Percentiles rank a stretch among this genome's conserved stretches.
These are phyloP conservation scores for Rostrohypoxylon terebratum DNA, from an alignment of 495 filamentous ascomycete genomes.

Conservation along the genomic window DNA sequence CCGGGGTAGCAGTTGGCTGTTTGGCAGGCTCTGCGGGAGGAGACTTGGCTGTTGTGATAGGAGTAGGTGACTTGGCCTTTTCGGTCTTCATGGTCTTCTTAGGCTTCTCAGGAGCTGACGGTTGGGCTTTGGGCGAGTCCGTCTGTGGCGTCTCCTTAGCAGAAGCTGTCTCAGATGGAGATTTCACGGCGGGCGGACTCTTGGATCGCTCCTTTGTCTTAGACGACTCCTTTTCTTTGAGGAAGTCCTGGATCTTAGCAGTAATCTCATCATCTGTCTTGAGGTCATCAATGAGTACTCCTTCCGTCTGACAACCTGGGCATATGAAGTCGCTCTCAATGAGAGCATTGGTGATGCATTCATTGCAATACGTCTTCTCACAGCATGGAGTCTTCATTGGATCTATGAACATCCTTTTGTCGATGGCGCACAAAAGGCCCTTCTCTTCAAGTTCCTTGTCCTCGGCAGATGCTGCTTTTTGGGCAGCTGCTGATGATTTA, in stretches of 20 bases:
- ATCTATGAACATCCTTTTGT: constrained; percentile 96
- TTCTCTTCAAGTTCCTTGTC: constrained; percentile 83
- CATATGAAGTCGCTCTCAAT: constrained; percentile 98
- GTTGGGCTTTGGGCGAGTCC: constrained; percentile 33
- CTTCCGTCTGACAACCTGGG: constrained; percentile 88
- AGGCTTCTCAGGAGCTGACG: constrained; percentile 37
- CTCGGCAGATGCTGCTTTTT: constrained; percentile 73
- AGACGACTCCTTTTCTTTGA: constrained; percentile 75
- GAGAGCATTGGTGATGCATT: constrained; percentile 97
- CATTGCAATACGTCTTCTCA: constrained; percentile 96
- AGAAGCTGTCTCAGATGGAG: constrained; percentile 42
- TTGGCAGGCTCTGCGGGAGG: constrained; percentile 36
- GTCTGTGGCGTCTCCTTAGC: constrained; percentile 37
- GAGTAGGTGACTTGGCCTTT: constrained; percentile 56
- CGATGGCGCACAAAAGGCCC: constrained; percentile 92
- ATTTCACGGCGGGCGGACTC: constrained; percentile 52
- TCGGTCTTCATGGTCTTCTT: too few species aligned
- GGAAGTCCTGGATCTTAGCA: constrained; percentile 81
- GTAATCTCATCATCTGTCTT: constrained; percentile 79
- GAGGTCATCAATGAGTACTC: constrained; percentile 92
- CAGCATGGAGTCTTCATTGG: constrained; percentile 99
- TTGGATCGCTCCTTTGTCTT: constrained; percentile 61
- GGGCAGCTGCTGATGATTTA: constrained; percentile 83
- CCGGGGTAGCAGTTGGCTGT: constrained; percentile 47
- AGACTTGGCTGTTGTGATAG: constrained; percentile 42